phyloP scores from a whole-genome alignment of 192 early-diverging fungal genomes.

The Pilobolus umbonatus region DNA sequence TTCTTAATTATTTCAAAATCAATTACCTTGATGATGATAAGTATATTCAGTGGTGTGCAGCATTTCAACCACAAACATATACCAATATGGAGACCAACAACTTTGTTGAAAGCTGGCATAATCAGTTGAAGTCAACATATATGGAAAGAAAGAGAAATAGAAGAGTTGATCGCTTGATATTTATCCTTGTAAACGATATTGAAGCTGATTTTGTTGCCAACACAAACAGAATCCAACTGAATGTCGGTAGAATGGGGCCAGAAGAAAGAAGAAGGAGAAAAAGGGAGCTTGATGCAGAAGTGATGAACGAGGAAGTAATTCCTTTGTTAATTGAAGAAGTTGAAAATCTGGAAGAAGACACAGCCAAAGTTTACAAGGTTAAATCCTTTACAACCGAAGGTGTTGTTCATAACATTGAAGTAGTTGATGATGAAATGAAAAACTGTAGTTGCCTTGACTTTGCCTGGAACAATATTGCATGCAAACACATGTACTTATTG shows the following conservation, averaged over 20 bases:
- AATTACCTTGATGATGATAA: neutral
- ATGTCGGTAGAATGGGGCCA: conserved; percentile 2
- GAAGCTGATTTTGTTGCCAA: neutral
- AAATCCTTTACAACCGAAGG: neutral
- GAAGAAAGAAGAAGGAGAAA: conserved; percentile 4
- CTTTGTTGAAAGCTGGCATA: conserved; percentile 15
- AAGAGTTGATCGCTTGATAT: neutral
- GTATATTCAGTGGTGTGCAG: neutral
- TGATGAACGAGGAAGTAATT: neutral
- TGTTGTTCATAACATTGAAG: neutral
- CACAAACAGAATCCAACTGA: neutral
- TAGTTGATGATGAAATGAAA: neutral
- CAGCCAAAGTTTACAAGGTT: neutral
- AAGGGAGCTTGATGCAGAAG: conserved; percentile 1
- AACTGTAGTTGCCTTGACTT: neutral
- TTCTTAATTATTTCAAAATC: neutral
- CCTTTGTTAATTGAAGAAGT: neutral
- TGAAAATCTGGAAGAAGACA: neutral
- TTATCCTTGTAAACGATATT: conserved; percentile 2
- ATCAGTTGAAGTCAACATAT: conserved; percentile 6
- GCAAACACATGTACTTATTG: neutral
- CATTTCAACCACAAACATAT: neutral
- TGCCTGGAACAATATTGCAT: neutral
- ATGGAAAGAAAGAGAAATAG: conserved; percentile 2
- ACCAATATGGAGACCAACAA: conserved; percentile 12